Conservation (phyloP, 2,329 filamentous ascomycete species). For the Cytospora piceae region DNA sequence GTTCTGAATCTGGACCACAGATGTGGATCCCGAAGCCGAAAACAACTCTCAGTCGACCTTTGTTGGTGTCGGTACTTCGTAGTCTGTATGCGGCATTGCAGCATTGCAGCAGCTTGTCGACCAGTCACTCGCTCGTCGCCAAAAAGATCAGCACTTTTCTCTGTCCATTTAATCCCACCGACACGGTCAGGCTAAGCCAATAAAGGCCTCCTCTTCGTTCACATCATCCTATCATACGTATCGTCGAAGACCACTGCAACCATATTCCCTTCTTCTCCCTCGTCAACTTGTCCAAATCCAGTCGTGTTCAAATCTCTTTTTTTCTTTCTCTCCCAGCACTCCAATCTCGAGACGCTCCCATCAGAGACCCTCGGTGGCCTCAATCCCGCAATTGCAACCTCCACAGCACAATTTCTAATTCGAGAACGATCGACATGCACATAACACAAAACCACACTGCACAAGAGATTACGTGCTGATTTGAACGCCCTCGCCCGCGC, state of each 20-base stretch:
- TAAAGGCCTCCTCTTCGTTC: not conserved
- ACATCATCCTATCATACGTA: not conserved
- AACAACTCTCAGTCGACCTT: not conserved
- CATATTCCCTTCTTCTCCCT: conserved; percentile 16
- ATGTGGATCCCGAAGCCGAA: not conserved
- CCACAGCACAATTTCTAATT: conserved; percentile 29
- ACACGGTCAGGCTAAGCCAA: conserved; percentile 1
- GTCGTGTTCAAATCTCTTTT: conserved; percentile 1
- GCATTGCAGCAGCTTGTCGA: not conserved
- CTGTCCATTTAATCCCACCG: conserved; percentile 1
- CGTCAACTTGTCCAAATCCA: conserved; percentile 2
- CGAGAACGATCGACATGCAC: conserved; percentile 27
- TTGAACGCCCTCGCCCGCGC: conserved; percentile 22
- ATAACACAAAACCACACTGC: conserved; percentile 13
- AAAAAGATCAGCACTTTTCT: not conserved
- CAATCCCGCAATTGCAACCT: conserved; percentile 18
- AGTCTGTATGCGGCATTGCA: not conserved
- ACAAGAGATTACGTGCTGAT: conserved; percentile 29
- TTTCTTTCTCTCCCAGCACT: not conserved
- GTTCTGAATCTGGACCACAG: conserved; percentile 1
- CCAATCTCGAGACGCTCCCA: conserved; percentile 11
- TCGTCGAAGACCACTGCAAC: conserved; percentile 2
- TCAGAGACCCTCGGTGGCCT: conserved; percentile 7
- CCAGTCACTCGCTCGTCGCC: conserved; percentile 1
- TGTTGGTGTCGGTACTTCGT: not conserved